Evolutionary conservation across 176 grass and related monocot species (phyloP).

Genomic region (Oryza coarctata): DNA sequence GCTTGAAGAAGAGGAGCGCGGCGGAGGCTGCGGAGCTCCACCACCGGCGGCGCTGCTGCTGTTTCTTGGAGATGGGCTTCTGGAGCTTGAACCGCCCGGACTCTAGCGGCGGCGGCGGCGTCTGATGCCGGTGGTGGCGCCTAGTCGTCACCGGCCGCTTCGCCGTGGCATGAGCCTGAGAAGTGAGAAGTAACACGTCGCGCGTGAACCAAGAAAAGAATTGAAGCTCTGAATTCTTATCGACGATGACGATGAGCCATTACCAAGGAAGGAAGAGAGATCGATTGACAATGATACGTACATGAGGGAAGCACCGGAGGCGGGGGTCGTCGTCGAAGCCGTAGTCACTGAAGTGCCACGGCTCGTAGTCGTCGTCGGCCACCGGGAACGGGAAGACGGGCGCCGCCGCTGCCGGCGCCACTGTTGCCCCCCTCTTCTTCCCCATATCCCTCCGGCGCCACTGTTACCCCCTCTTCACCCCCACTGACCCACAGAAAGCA

Average conservation of each 20-base stretch:
- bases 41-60: slow-evolving; percentile 43
- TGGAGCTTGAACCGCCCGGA: slow-evolving; percentile 47
- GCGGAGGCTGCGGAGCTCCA: slow-evolving; percentile 55
- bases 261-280: not conserved
- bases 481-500: not conserved
- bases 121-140: not conserved
- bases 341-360: slow-evolving; percentile 42
- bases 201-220: not conserved
- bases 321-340: slow-evolving; percentile 45
- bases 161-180: no score
- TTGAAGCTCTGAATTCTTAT: no score
- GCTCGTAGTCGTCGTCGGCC: not conserved
- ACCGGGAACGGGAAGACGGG: slow-evolving; percentile 21
- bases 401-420: not conserved
- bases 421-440: slow-evolving; percentile 28
- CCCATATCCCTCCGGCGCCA: not conserved
- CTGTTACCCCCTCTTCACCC: not conserved
- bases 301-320: slow-evolving; percentile 18
- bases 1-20: slow-evolving; percentile 49
- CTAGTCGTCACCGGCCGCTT: not conserved
- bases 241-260: no score
- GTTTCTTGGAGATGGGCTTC: slow-evolving; percentile 53
- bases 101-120: slow-evolving; percentile 15
- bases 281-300: not conserved
- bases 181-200: not conserved